Evolutionary conservation across 169 alveolate genomes (phyloP), one percentile per base, ranked within the genome.

Genomic region (Cyclospora cayetanensis): DNA sequence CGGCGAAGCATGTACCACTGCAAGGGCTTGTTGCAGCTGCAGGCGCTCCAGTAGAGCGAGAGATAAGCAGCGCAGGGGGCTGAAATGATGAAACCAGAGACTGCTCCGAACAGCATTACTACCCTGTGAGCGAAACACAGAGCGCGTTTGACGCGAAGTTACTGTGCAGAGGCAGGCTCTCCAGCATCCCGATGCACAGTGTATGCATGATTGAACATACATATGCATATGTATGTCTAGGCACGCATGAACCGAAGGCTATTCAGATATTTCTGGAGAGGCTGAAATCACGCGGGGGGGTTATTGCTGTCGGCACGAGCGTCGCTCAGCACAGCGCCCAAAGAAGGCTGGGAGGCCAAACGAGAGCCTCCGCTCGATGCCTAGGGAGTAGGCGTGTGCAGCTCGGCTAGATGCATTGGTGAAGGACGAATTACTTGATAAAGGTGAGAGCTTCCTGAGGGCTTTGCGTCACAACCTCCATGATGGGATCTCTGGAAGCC

Each of bases 61-160:
- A 89, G 65, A 31, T 89, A 89, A 4, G 41, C 37, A 53, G 74
- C 34, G 70, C 89, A 72, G 27, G 93, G 93, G 43, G 77, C 68
- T 25, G 93, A 89, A 1, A 76, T 50, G 42, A 72, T 42, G 18
- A 72, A 42, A 27, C 90, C 90, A 9, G 79, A 43, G 2, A 76
- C 25, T 11, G 89, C 87, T 34, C 90, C 93, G 53, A 89, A 89
- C 4, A 74, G 83, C 93, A 89, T 89, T 15, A 89, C 93, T 2
- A 55, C 52, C 52, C 92, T 88, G 74, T 20, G 39, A 22, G 31
- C n/a, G 65, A 29, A 42, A 27, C 29, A 63, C 35, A 63, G 74
- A 11, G 11, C 18, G 29, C 74, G 74, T 5, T 18, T 5, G 74
- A 63, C 11, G 74, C 12, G 35, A n/a, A 18, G 11, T 63, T n/a